Evolutionary conservation across 768 basidiomycete species (phyloP).

Genomic region (Xerocomus brunneocitrinus): DNA sequence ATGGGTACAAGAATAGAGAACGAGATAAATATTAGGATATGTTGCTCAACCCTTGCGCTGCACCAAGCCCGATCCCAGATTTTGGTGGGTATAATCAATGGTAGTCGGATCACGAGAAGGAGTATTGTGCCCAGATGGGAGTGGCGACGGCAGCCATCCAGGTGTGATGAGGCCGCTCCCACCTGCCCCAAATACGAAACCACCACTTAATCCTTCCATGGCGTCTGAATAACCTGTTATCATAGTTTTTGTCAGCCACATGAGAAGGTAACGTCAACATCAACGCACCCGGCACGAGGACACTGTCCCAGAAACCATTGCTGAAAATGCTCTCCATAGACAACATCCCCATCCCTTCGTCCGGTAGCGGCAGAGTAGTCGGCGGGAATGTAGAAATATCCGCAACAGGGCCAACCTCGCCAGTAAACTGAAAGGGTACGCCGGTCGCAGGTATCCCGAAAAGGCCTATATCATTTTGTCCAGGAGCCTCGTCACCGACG

Average conservation of each 20-base stretch:
- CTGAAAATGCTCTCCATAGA: slow-evolving; percentile 83
- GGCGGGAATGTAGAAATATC: slow-evolving; percentile 85
- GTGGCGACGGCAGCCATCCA: slow-evolving; percentile 53
- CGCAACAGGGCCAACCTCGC: slow-evolving; percentile 81
- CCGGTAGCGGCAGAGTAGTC: slow-evolving; percentile 61
- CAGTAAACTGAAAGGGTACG: slow-evolving; percentile 58
- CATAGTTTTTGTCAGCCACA: slow-evolving; percentile 3
- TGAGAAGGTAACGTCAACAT: background rate
- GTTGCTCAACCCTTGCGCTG: slow-evolving; percentile 24
- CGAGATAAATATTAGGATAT: slow-evolving; percentile 1
- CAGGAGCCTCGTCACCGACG: slow-evolving; percentile 15
- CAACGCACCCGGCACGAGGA: slow-evolving; percentile 75
- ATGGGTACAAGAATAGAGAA: slow-evolving; percentile 1
- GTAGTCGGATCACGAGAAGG: slow-evolving; percentile 26
- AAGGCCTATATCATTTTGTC: slow-evolving; percentile 28
- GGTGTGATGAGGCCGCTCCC: slow-evolving; percentile 84
- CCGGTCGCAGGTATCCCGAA: slow-evolving; percentile 24
- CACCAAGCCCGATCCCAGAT: slow-evolving; percentile 21
- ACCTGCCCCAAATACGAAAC: slow-evolving; percentile 80
- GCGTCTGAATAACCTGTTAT: slow-evolving; percentile 67
- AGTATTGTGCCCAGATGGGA: slow-evolving; percentile 51
- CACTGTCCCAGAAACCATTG: slow-evolving; percentile 81
- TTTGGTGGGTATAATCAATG: slow-evolving; percentile 28
- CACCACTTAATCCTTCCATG: slow-evolving; percentile 79
- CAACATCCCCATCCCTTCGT: slow-evolving; percentile 44